These are phyloP conservation scores for Rhipidocladum racemiflorum DNA, from an alignment of 176 grass and related monocot species.

Conservation along the genomic window DNA sequence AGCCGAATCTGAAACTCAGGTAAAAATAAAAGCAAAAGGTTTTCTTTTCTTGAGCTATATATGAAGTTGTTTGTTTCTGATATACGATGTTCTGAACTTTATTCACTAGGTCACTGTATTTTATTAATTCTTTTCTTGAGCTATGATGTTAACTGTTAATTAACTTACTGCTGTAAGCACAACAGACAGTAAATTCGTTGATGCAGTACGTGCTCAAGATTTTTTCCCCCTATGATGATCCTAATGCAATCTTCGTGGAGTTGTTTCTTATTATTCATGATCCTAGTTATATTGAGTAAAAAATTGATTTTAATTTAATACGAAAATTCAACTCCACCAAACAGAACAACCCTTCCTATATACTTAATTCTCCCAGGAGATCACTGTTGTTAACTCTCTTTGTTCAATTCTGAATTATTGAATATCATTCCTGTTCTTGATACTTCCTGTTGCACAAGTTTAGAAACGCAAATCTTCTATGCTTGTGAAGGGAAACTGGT, in stretches of 20 bases:
- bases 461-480: constrained; percentile 22
- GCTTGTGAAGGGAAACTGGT: constrained; percentile 66
- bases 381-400: background rate
- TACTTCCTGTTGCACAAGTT: background rate
- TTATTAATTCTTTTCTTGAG: background rate
- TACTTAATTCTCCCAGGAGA: background rate
- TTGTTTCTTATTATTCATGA: background rate
- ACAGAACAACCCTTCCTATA: background rate
- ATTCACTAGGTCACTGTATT: background rate
- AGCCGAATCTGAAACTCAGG: constrained; percentile 64
- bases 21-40: background rate
- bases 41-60: background rate
- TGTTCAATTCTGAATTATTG: background rate
- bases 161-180: background rate
- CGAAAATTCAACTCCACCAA: background rate
- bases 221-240: background rate
- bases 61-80: background rate
- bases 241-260: background rate
- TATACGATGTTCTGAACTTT: background rate
- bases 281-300: background rate
- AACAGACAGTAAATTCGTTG: background rate
- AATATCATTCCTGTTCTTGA: background rate
- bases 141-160: background rate
- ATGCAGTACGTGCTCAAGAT: background rate
- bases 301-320: background rate